phyloP scores from a whole-genome alignment of 2,329 filamentous ascomycete genomes.

The Fusarium sp. region DNA sequence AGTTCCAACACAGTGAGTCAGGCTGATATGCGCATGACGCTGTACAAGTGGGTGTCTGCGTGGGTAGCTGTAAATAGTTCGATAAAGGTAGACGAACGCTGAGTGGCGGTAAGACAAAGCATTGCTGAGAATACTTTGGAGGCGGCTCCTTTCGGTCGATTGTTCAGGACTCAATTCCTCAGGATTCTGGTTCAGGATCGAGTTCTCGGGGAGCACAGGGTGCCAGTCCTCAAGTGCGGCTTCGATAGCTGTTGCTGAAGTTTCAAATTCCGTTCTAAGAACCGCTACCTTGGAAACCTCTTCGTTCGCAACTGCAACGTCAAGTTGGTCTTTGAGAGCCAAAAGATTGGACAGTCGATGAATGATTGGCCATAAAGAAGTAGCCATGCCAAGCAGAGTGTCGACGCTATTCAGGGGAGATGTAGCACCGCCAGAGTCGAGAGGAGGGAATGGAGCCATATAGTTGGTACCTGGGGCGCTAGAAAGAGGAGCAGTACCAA shows the following conservation, averaged over 20 bases:
- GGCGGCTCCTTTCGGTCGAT: constrained; percentile 53
- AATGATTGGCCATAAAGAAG: constrained; percentile 71
- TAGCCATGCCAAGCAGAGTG: constrained; percentile 70
- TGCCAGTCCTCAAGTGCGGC: constrained; percentile 66
- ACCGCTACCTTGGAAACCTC: constrained; percentile 59
- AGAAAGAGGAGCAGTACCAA: constrained; percentile 68
- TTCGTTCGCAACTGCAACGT: constrained; percentile 56
- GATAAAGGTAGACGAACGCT: constrained; percentile 67
- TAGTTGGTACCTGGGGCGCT: constrained; percentile 60
- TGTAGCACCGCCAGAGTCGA: constrained; percentile 56
- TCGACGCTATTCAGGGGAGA: constrained; percentile 66
- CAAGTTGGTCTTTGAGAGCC: constrained; percentile 63
- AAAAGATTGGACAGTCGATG: constrained; percentile 68
- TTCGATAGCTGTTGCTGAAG: constrained; percentile 66
- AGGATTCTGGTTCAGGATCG: constrained; percentile 35
- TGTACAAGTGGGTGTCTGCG: constrained; percentile 64
- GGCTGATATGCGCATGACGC: constrained; percentile 60
- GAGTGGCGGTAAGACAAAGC: constrained; percentile 70
- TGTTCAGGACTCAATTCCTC: constrained; percentile 43
- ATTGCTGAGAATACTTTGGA: constrained; percentile 68
- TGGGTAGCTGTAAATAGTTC: constrained; percentile 62
- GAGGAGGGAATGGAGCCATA: constrained; percentile 59
- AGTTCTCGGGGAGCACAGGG: constrained; percentile 59
- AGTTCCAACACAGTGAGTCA: constrained; percentile 66
- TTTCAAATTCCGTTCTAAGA: constrained; percentile 62